Base-by-base conservation (phyloP, 768 basidiomycete species). In the Exidia glandulosa region DNA sequence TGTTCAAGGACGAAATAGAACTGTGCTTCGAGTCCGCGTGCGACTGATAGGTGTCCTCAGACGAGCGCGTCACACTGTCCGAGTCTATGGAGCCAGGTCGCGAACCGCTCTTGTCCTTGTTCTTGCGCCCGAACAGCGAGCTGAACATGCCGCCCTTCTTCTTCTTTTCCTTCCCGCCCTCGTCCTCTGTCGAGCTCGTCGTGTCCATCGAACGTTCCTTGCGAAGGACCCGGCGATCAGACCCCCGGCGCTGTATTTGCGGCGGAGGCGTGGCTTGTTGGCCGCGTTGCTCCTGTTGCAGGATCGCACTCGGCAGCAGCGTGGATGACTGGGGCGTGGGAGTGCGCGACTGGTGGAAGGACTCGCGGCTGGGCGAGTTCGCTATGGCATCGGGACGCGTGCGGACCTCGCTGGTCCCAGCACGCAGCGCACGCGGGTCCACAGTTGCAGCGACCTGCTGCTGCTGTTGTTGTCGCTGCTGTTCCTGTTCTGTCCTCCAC, bases 101-200 rank as follows among this genome's bases (percentile, higher is more conserved):
- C 61, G 63, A 3, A 69, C 83, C 83, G 48, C 79, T 84, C 67
- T 85, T 85, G 57, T 83, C 77, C 50, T 54, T 54, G 59, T 62
- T 62, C 69, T 80, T 89, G 66, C 50, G 50, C 19, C 50, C 50
- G 3, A 54, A 54, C 6, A 54, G 23, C 16, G 27, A 27, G 30
- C 50, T 31, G 30, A 54, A 71, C 62, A 79, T 71, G 25, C 78
- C 75, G 27, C 71, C 64, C 33, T 63, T 65, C 57, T 68, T 69
- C 63, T 63, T 73, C 62, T 81, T 85, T 73, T 85, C 86, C 66
- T 80, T 81, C 27, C 78, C 79, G 33, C 79, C 79, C 57, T 76
- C 69, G 25, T 27, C 30, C 50, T 23, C 50, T 54, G 50, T 27
- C 50, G 36, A 37, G 36, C 36, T 37, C 36, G 67, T 68, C 29